Evolutionary conservation across 2,329 filamentous ascomycete species (phyloP).

Genomic region (Exophiala lecanii-corni): DNA sequence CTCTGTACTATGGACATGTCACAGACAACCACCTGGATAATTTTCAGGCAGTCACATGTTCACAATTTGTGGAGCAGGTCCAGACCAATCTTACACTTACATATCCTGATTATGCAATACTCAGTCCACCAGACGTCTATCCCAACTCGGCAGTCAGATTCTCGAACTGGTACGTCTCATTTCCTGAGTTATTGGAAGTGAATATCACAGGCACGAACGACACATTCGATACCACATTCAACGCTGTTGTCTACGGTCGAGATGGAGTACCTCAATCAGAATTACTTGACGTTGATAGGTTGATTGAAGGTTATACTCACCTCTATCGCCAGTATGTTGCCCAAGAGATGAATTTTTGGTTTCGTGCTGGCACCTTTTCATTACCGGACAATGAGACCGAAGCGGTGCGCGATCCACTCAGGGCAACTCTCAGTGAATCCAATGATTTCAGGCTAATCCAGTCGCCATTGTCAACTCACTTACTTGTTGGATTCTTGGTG

Average conservation of each 20-base stretch:
- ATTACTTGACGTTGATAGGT: slow-evolving; percentile 9
- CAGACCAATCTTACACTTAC: slow-evolving; percentile 19
- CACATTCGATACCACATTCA: slow-evolving; percentile 10
- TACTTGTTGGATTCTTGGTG: slow-evolving; percentile 17
- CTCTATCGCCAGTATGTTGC: slow-evolving; percentile 19
- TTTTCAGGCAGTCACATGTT: slow-evolving; percentile 22
- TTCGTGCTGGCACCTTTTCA: slow-evolving; percentile 13
- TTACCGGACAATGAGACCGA: slow-evolving; percentile 18
- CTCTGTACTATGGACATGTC: slow-evolving; percentile 20
- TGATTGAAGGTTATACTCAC: slow-evolving; percentile 16
- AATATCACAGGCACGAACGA: slow-evolving; percentile 12
- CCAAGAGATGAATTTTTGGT: slow-evolving; percentile 11
- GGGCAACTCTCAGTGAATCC: slow-evolving; percentile 10
- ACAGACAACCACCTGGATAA: slow-evolving; percentile 16
- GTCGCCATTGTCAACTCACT: slow-evolving; percentile 15
- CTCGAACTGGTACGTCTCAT: slow-evolving; percentile 7
- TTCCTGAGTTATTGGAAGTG: slow-evolving; percentile 9
- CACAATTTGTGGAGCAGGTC: slow-evolving; percentile 22
- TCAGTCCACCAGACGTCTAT: slow-evolving; percentile 4
- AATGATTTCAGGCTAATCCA: slow-evolving; percentile 12
- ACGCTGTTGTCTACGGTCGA: slow-evolving; percentile 19
- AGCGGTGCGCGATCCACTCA: slow-evolving; percentile 12
- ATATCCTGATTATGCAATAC: slow-evolving; percentile 13
- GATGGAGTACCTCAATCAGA: slow-evolving; percentile 17
- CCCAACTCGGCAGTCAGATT: slow-evolving; percentile 13